Base-by-base conservation (phyloP, 768 basidiomycete species). In the Pisolithus microcarpus region DNA sequence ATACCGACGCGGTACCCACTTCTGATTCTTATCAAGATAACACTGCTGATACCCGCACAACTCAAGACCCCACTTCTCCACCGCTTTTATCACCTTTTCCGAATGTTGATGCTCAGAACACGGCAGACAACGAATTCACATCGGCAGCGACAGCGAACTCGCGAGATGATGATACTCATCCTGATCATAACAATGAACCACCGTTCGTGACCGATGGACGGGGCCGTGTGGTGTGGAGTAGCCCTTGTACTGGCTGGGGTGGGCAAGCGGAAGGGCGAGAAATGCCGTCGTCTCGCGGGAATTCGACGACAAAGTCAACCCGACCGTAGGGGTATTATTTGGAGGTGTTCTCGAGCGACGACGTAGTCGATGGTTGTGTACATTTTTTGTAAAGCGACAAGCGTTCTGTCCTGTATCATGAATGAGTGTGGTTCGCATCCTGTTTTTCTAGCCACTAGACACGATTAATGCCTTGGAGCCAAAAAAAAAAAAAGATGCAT, bases 141-240 rank as follows among this genome's bases (percentile, higher is more conserved):
- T n/a, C 15, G n/a, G 16, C 16, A 16, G 44, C 10, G 43, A 19
- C 26, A 7, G 19, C 21, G 10, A 58, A 60, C 13, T 11, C 40
- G 8, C 38, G 52, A 9, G 38, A 3, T 38, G 9, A 36, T 37
- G 63, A 50, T 43, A 56, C 53, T 37, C 65, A 56, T 42, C 57
- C 60, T 47, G 65, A 70, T 46, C 69, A 70, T 45, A 64, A 71
- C 15, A 38, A 57, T 16, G 71, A 74, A 26, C 78, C 80, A 28
- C 75, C 77, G 7, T 84, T 83, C 58, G 70, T 80, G 52, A 84
- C 82, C 13, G 82, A 84, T 61, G 82, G 82, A 24, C 72, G 82
- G 43, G 82, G 82, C 8, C 70, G 81, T 50, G 81, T 82, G 19
- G 76, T 83, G 44, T 70, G 69, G 68, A 69, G 66, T 46, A 70